Conservation (phyloP, 2,329 filamentous ascomycete genomes). For the Alternaria consortialis region DNA sequence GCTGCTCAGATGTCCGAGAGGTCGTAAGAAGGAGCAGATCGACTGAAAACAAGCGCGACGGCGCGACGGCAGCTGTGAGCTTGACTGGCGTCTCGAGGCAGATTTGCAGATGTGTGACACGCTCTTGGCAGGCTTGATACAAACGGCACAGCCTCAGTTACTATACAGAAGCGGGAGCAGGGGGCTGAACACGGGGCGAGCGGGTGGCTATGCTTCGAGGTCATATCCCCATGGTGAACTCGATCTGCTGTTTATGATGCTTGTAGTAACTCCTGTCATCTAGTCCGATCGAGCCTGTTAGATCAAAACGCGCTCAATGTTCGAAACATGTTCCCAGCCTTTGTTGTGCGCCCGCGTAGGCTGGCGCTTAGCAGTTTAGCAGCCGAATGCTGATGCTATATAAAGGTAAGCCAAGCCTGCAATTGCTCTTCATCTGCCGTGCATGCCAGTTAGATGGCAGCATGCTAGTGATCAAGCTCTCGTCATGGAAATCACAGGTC, state of each 20-base stretch:
- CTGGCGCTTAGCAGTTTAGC: slow-evolving; percentile 42
- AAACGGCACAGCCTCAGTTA: slow-evolving; percentile 48
- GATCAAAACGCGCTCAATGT: slow-evolving; percentile 5
- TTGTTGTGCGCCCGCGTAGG: slow-evolving; percentile 27
- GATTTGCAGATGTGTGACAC: slow-evolving; percentile 45
- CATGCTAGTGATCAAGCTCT: slow-evolving; percentile 4
- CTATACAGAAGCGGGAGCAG: slow-evolving; percentile 32
- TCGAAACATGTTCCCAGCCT: slow-evolving; percentile 19
- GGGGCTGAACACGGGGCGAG: slow-evolving; percentile 26
- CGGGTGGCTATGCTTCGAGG: slow-evolving; percentile 38
- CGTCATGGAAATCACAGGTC: neutral
- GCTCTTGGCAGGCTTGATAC: slow-evolving; percentile 41
- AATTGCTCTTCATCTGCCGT: slow-evolving; percentile 15
- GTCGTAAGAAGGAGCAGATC: slow-evolving; percentile 26
- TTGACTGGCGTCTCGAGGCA: slow-evolving; percentile 47
- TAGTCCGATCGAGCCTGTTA: neutral
- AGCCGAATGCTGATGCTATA: slow-evolving; percentile 37
- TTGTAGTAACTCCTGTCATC: slow-evolving; percentile 11
- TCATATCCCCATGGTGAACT: slow-evolving; percentile 16
- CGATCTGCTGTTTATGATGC: slow-evolving; percentile 9
- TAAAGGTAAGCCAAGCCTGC: slow-evolving; percentile 37
- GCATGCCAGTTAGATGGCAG: slow-evolving; percentile 12
- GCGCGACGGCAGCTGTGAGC: slow-evolving; percentile 39
- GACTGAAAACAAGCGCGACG: slow-evolving; percentile 41
- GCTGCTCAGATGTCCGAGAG: slow-evolving; percentile 25